Base-by-base conservation (phyloP, 2,329 filamentous ascomycete species). In the Hypomyces rosellus region DNA sequence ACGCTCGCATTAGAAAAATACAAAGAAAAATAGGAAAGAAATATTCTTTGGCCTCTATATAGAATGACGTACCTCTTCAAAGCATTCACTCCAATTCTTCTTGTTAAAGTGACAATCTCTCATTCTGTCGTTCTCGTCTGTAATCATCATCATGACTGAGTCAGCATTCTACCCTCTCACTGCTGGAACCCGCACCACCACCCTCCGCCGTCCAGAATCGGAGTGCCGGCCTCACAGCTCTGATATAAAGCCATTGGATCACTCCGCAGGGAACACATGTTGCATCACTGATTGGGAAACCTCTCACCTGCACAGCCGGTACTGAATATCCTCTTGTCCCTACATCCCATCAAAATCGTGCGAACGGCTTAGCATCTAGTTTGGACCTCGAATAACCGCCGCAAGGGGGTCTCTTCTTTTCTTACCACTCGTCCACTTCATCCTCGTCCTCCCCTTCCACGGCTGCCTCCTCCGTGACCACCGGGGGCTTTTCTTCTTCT, bases 281-380 rank as follows among this genome's bases (percentile, higher is more conserved):
- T 16, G 34, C 34, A 6, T 15, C 34, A 4, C 6, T 37, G n/a
- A 15, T 6, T 13, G 34, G 34, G 22, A 20, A 9, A 22, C 13
- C 40, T 45, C 73, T 64, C 72, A 95, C 92, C 85, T 69, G 90
- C 82, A 65, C 92, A 97, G 52, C 92, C 93, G 3, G 92, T 97
- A 74, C 89, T 96, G 74, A 89, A 95, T 69, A 97, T 97, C 65
- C 93, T 81, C 79, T 96, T 92, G 74, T 97, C 91, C 92, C 92
- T 97, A 65, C 52, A 59, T 51, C 33, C 33, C 45, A 52, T 16
- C 38, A 16, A 16, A 41, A 16, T 16, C 8, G 38, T 41, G 6
- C 30, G 34, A 43, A 36, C 52, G 52, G 56, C 57, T 56, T 52
- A 58, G 61, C 60, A 57, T 62, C 61, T 59, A 61, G 48, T 55